Conservation (phyloP, 106 monocot genomes). For the Ottelia alismoides region DNA sequence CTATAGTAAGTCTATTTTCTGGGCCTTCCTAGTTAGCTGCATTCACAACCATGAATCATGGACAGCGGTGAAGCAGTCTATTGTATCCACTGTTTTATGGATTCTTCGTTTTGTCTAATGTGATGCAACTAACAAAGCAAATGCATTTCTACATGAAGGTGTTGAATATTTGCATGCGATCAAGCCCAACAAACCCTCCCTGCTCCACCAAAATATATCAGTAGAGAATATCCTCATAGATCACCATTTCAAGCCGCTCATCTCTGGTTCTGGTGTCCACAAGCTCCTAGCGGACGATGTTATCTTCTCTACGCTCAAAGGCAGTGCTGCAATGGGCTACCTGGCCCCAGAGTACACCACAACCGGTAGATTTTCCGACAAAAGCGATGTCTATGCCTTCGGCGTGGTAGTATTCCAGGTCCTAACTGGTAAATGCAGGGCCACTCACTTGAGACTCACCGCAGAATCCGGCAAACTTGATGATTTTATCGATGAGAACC, state of each 20-base stretch:
- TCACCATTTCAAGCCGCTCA: constrained; percentile 30
- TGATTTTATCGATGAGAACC: constrained; percentile 32
- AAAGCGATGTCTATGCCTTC: constrained; percentile 63
- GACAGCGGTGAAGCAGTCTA: too few species aligned
- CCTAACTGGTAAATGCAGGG: constrained; percentile 30
- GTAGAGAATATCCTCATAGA: constrained; percentile 50
- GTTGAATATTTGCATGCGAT: constrained; percentile 50
- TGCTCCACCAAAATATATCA: constrained; percentile 61
- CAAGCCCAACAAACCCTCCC: constrained; percentile 30
- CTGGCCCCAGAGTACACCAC: too few species aligned
- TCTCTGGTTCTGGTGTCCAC: constrained; percentile 45
- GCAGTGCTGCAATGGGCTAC: too few species aligned
- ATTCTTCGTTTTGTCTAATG: not conserved
- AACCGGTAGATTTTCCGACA: constrained; percentile 44
- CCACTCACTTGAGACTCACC: constrained; percentile 15
- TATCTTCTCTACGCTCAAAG: constrained; percentile 48
- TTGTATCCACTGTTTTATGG: not conserved
- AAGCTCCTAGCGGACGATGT: constrained; percentile 52
- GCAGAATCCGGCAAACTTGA: constrained; percentile 29
- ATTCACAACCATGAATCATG: too few species aligned
- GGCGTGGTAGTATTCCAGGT: constrained; percentile 47
- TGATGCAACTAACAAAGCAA: too few species aligned
- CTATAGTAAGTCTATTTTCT: too few species aligned
- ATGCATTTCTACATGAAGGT: too few species aligned
- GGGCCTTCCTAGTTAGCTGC: too few species aligned